These are phyloP conservation scores for Cladosporium colombiae DNA, from an alignment of 2,329 filamentous ascomycete species.

Conservation along the genomic window DNA sequence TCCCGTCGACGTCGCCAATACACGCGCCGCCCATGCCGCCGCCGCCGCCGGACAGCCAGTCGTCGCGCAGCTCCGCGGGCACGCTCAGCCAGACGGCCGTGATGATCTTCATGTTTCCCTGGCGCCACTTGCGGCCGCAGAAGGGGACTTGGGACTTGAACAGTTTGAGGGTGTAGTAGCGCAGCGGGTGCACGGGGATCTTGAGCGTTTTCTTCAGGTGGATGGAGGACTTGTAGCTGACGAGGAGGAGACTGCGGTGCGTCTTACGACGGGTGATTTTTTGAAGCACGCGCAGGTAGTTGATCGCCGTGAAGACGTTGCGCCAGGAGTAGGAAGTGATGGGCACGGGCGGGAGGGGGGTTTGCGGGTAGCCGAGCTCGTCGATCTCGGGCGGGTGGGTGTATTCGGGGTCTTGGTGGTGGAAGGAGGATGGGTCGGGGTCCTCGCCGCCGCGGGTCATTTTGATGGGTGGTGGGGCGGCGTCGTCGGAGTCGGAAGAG, in stretches of 20 bases:
- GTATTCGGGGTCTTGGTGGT: constrained; percentile 33
- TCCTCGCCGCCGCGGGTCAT: constrained; percentile 50
- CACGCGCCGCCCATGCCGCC: constrained; percentile 41
- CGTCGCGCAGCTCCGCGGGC: constrained; percentile 86
- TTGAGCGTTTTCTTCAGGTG: constrained; percentile 91
- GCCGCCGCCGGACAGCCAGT: constrained; percentile 81
- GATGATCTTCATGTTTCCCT: constrained; percentile 98
- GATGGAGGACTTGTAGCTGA: constrained; percentile 91
- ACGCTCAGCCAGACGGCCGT: constrained; percentile 95
- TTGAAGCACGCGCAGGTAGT: constrained; percentile 92
- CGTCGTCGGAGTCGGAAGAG: constrained; percentile 57
- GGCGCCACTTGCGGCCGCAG: constrained; percentile 96
- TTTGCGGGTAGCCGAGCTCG: constrained; percentile 80
- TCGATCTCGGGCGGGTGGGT: constrained; percentile 65
- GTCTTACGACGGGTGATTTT: constrained; percentile 96
- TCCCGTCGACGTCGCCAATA: constrained; percentile 74
- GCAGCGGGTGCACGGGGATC: constrained; percentile 81
- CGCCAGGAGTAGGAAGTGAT: constrained; percentile 90
- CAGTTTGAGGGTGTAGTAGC: constrained; percentile 92
- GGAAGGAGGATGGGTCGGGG: constrained; percentile 32
- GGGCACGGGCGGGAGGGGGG: constrained; percentile 68
- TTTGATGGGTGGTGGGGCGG: constrained; percentile 74
- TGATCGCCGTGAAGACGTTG: constrained; percentile 94
- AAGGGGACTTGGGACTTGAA: constrained; percentile 99
- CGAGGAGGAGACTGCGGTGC: constrained; percentile 88